Evolutionary conservation across 2,329 filamentous ascomycete species (phyloP).

Genomic region (Fusarium chaquense): DNA sequence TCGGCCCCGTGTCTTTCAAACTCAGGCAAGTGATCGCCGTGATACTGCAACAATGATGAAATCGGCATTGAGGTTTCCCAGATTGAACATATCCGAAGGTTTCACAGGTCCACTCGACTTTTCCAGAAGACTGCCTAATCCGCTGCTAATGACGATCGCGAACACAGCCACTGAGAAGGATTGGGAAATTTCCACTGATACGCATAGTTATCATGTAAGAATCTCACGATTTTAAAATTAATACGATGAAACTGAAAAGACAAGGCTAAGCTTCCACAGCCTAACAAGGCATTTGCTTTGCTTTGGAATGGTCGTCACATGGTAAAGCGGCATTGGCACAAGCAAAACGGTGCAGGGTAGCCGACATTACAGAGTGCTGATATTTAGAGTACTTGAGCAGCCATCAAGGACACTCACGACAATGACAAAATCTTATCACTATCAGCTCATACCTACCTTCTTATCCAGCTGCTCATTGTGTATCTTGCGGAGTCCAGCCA

Average conservation of each 20-base stretch:
- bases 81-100: not conserved
- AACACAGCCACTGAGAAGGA: constrained; percentile 22
- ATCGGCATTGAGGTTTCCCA: not conserved
- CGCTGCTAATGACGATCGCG: not conserved
- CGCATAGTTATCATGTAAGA: not conserved
- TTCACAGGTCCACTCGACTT: constrained; percentile 1
- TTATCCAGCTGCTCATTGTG: not conserved
- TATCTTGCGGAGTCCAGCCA: not conserved
- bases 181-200: not conserved
- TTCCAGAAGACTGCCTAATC: constrained; percentile 15
- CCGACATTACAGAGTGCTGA: not conserved
- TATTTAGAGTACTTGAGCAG: not conserved
- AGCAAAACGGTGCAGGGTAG: not conserved
- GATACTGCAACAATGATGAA: constrained; percentile 10
- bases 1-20: constrained; percentile 22
- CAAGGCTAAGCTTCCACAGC: not conserved
- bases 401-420: not conserved
- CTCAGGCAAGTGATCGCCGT: constrained; percentile 14
- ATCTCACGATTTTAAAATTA: not conserved
- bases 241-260: not conserved
- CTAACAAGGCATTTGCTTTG: not conserved
- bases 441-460: not conserved
- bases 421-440: not conserved
- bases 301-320: not conserved
- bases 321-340: not conserved